Percentiles rank a stretch among this genome's conserved stretches.
Evolutionary conservation across 805 yeast species (phyloP).

Genomic region (Cyberlindnera subsufficiens): DNA sequence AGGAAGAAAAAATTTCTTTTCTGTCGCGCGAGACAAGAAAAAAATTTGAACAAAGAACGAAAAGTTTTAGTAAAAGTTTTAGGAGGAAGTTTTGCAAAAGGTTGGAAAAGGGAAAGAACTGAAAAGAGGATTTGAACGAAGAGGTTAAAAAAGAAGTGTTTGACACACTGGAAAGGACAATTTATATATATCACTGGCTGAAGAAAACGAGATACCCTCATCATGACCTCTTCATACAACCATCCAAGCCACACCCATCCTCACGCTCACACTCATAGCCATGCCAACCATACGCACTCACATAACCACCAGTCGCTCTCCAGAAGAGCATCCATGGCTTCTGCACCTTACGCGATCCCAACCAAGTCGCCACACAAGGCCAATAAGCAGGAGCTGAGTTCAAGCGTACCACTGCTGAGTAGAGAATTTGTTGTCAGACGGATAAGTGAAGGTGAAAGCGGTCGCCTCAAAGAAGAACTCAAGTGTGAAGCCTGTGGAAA

Average conservation of each 20-base stretch:
- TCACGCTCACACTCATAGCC: constrained; percentile 1
- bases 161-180: too few relatives aligned
- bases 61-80: too few relatives aligned
- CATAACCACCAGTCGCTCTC: constrained; percentile 11
- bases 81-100: too few relatives aligned
- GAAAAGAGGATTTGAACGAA: too few relatives aligned
- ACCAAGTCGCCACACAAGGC: constrained; percentile 1
- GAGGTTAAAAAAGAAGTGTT: too few relatives aligned
- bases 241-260: not conserved
- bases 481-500: constrained; percentile 90
- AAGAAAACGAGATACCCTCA: too few relatives aligned
- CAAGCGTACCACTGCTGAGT: constrained; percentile 37
- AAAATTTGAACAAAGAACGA: too few relatives aligned
- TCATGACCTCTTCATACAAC: not conserved
- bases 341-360: constrained; percentile 35
- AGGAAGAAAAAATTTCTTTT: too few relatives aligned
- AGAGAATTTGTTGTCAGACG: constrained; percentile 76
- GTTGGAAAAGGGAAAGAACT: too few relatives aligned
- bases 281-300: constrained; percentile 3
- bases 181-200: too few relatives aligned
- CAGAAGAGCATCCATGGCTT: constrained; percentile 30
- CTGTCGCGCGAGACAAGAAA: too few relatives aligned
- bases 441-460: constrained; percentile 82
- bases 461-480: constrained; percentile 75
- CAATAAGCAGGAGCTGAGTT: constrained; percentile 8